A percentile compares a stretch with the other conserved stretches of the same genome.
Conservation (phyloP, 78 protist genomes). For the Trichosphaerium sp. region DNA sequence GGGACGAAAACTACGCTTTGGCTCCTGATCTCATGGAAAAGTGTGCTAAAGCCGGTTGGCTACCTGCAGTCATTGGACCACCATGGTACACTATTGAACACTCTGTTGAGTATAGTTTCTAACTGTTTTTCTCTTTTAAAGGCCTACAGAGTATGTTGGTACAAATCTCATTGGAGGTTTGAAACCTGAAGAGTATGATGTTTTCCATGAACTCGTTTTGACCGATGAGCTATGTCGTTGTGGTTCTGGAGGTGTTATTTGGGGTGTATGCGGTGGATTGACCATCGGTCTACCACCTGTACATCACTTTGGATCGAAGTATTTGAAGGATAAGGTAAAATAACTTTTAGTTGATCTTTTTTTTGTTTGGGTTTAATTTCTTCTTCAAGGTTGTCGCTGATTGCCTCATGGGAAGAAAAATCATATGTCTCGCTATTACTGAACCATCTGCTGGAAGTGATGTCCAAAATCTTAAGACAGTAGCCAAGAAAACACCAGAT, state of each 20-base stretch:
- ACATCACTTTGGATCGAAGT: conserved; percentile 26
- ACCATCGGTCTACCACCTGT: conserved; percentile 47
- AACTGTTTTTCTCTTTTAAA: background rate
- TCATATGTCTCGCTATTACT: conserved; percentile 22
- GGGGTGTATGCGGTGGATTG: background rate
- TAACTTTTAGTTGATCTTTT: background rate
- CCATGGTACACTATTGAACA: conserved; percentile 2
- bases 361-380: background rate
- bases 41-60: conserved; percentile 6
- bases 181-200: conserved; percentile 18
- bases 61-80: conserved; percentile 10
- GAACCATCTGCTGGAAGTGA: conserved; percentile 4
- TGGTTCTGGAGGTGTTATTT: background rate
- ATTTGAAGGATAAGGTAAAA: conserved; percentile 21
- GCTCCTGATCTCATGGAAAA: conserved; percentile 1
- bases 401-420: conserved; percentile 18
- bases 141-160: background rate
- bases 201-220: conserved; percentile 22
- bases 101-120: background rate
- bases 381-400: background rate
- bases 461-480: background rate
- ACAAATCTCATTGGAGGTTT: background rate
- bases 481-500: background rate
- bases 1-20: conserved; percentile 20
- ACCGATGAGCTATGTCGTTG: conserved; percentile 4